Conservation (phyloP, 1,284 basidiomycete species). For the Melanopsichium pennsylvanicum region DNA sequence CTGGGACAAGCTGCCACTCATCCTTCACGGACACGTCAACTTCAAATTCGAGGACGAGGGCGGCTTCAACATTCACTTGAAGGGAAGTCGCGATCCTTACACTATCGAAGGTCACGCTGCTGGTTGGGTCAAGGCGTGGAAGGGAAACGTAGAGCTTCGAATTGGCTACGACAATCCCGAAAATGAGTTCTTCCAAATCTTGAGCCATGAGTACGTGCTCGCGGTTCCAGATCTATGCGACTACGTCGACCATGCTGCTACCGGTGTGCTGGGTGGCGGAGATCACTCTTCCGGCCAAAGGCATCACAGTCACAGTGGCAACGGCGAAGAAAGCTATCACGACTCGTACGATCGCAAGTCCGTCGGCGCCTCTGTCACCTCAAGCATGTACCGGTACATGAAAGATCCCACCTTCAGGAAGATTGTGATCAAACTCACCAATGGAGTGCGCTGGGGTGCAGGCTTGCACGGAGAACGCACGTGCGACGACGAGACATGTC, state of each 20-base stretch:
- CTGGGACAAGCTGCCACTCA: slow-evolving; percentile 79
- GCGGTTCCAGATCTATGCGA: slow-evolving; percentile 67
- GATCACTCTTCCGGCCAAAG: slow-evolving; percentile 1
- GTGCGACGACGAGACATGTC: slow-evolving; percentile 77
- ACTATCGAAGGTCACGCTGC: slow-evolving; percentile 78
- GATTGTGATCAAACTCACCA: slow-evolving; percentile 73
- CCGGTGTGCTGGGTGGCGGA: slow-evolving; percentile 58
- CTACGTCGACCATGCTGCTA: slow-evolving; percentile 68
- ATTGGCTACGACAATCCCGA: slow-evolving; percentile 80
- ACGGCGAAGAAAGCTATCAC: slow-evolving; percentile 25
- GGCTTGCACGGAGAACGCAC: slow-evolving; percentile 85
- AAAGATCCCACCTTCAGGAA: slow-evolving; percentile 55
- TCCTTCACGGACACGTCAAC: slow-evolving; percentile 83
- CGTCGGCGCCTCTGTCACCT: slow-evolving; percentile 17
- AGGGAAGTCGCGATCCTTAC: slow-evolving; percentile 84
- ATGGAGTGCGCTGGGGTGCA: slow-evolving; percentile 90
- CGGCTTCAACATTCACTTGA: slow-evolving; percentile 75
- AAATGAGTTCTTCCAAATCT: slow-evolving; percentile 82
- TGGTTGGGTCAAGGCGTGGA: slow-evolving; percentile 89
- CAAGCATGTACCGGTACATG: slow-evolving; percentile 48
- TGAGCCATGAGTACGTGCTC: slow-evolving; percentile 72
- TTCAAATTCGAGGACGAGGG: slow-evolving; percentile 74
- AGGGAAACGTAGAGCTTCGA: slow-evolving; percentile 76
- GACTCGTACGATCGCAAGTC: slow-evolving; percentile 36
- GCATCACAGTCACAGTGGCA: slow-evolving; percentile 5